These are phyloP conservation scores for Agroathelia rolfsii DNA, from an alignment of 1,284 basidiomycete species.

Conservation along the genomic window DNA sequence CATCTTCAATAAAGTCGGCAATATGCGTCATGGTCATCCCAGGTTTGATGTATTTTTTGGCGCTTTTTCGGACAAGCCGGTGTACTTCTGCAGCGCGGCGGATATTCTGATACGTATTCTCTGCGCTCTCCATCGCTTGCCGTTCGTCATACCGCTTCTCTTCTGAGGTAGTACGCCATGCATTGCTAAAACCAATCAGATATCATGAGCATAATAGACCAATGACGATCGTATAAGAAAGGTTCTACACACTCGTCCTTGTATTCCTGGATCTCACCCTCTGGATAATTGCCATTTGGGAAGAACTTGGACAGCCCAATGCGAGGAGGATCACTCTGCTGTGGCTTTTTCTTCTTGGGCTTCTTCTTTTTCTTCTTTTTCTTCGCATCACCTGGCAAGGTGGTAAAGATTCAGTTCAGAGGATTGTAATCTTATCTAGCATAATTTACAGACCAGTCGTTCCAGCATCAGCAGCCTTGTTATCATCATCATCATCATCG, in stretches of 20 bases:
- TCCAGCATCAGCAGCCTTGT: conserved; percentile 15
- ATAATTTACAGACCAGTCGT: conserved; percentile 12
- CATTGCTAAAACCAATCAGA: conserved; percentile 60
- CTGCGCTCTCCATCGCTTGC: conserved; percentile 68
- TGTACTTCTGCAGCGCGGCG: conserved; percentile 94
- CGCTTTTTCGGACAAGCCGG: conserved; percentile 81
- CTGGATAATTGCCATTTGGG: conserved; percentile 78
- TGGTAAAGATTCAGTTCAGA: not conserved
- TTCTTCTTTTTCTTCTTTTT: conserved; percentile 94
- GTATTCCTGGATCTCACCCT: conserved; percentile 89
- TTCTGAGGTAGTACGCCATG: conserved; percentile 82
- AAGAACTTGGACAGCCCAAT: conserved; percentile 87
- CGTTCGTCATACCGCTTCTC: conserved; percentile 85
- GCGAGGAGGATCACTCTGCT: conserved; percentile 91
- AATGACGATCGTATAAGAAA: conserved; percentile 12
- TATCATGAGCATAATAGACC: conserved; percentile 13
- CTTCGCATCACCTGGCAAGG: conserved; percentile 31
- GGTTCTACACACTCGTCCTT: conserved; percentile 72
- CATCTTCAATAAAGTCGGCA: conserved; percentile 88
- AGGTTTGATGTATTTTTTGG: conserved; percentile 77
- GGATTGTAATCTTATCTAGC: conserved; percentile 9
- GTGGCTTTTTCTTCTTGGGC: conserved; percentile 71
- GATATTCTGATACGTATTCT: conserved; percentile 80
- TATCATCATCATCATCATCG: conserved; percentile 20
- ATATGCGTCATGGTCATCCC: conserved; percentile 96